Evolutionary conservation across 352 stramenopile species (phyloP).

Genomic region (Pythium scleroteichum): DNA sequence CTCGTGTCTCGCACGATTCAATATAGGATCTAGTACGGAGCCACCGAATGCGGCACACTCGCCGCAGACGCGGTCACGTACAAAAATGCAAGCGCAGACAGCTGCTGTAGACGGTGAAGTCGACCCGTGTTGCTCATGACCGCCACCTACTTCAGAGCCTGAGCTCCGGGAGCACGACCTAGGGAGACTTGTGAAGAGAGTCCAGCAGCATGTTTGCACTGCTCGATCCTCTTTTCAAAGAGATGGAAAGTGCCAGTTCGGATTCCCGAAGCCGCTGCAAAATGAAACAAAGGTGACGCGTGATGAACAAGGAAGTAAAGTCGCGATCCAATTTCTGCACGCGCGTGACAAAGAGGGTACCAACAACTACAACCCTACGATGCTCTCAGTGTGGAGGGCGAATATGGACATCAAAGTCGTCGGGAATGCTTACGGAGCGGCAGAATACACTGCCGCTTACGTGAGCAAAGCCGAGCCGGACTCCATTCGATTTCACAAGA

Average conservation of each 20-base stretch:
- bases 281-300: background rate
- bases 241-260: slow-evolving; percentile 10
- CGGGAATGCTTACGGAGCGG: slow-evolving; percentile 30
- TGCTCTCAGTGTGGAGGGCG: slow-evolving; percentile 15
- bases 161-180: background rate
- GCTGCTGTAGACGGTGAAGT: too few relatives aligned
- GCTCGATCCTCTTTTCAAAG: slow-evolving; percentile 11
- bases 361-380: slow-evolving; percentile 16
- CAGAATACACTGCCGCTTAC: slow-evolving; percentile 33
- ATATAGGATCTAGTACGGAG: background rate
- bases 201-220: slow-evolving; percentile 16
- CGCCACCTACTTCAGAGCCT: slow-evolving; percentile 7
- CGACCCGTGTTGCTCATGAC: slow-evolving; percentile 8
- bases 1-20: background rate
- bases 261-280: slow-evolving; percentile 1
- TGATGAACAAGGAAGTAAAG: background rate
- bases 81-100: too few relatives aligned
- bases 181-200: background rate
- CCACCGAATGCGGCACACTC: too few relatives aligned
- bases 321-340: slow-evolving; percentile 2
- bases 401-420: slow-evolving; percentile 37
- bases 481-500: slow-evolving; percentile 21
- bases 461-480: slow-evolving; percentile 32
- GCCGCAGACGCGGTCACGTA: too few relatives aligned
- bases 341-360: background rate